Base-by-base conservation (phyloP, 2,329 filamentous ascomycete genomes). In the Trichoderma afroharzianum region DNA sequence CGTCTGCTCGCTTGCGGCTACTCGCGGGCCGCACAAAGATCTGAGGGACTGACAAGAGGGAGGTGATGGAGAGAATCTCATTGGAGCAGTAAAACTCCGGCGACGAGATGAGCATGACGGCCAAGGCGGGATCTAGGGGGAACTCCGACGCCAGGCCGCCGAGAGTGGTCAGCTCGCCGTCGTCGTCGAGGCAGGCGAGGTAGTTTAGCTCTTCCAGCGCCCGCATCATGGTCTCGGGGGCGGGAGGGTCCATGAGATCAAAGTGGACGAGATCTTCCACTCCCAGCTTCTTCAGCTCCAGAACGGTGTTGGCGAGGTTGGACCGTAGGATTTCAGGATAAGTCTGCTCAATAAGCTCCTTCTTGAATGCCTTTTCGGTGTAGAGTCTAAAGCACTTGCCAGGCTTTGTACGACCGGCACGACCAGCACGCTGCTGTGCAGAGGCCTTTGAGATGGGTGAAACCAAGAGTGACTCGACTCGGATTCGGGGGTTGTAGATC, bases 51-150 rank as follows among this genome's bases (percentile, higher is more conserved):
- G 95, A 98, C 24, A 99, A 89, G 12, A 99, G 88, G 1, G 96
- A 92, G 1, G 95, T 97, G 77, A 99, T 92, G 55, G 96, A 98
- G 15, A 99, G 88, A 53, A 99, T 96, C 85, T 99, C 96, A 82
- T 98, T 98, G 59, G 95, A 97, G 86, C 96, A 99, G 84, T 96
- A 97, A 82, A 99, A 99, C 79, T 99, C 96, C 12, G 96, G 95
- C 8, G 95, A 97, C 12, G 92, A 95, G 81, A 99, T 98, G 71
- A 99, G 88, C 96, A 99, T 98, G 74, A 99, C 97, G 0, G 96
- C 96, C 39, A 99, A 86, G 1, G 94, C 90, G 1, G 96, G 96
- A 80, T 99, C 97, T 26, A 99, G 88, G 43, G 96, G 96, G 78
- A 98, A 99, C 75, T 97, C 94, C 4, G 96, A 98, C 0, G 96